Conservation (phyloP, 305 asterid genomes). For the Striga hermonthica region DNA sequence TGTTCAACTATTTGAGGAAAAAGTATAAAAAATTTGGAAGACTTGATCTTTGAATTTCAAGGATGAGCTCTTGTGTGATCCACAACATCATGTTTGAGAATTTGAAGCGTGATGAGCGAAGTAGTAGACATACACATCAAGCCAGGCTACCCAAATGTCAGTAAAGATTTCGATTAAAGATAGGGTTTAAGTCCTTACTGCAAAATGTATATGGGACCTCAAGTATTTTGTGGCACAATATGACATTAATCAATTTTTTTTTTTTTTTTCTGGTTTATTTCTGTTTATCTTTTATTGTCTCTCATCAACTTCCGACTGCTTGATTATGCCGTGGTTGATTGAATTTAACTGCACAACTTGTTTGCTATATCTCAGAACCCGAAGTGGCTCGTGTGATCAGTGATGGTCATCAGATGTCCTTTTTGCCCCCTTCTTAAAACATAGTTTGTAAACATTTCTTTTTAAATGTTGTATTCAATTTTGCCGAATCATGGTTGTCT, state of each 20-base stretch:
- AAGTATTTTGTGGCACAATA: neutral
- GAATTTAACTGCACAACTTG: no score
- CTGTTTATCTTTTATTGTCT: neutral
- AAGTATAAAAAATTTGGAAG: neutral
- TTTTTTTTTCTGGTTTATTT: neutral
- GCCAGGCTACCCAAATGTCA: neutral
- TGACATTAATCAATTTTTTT: no score
- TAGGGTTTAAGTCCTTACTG: neutral
- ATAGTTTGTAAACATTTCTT: slow-evolving; percentile 5
- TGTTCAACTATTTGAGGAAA: neutral
- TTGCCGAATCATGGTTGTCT: slow-evolving; percentile 7
- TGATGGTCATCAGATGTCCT: no score
- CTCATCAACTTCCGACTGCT: no score
- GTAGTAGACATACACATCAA: neutral
- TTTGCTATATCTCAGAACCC: no score
- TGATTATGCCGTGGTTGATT: no score
- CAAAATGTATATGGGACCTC: neutral
- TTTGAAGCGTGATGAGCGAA: slow-evolving; percentile 2
- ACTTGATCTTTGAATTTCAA: no score
- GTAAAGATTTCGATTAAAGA: neutral
- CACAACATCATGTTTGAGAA: slow-evolving; percentile 12
- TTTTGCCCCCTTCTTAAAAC: neutral
- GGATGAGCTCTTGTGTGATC: no score
- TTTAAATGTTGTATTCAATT: slow-evolving; percentile 1
- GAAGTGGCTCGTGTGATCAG: no score